A percentile compares a stretch with the other conserved stretches of the same genome.
These are phyloP conservation scores for Miscanthus lutarioriparius DNA, from an alignment of 176 grass and related monocot genomes.

Conservation along the genomic window DNA sequence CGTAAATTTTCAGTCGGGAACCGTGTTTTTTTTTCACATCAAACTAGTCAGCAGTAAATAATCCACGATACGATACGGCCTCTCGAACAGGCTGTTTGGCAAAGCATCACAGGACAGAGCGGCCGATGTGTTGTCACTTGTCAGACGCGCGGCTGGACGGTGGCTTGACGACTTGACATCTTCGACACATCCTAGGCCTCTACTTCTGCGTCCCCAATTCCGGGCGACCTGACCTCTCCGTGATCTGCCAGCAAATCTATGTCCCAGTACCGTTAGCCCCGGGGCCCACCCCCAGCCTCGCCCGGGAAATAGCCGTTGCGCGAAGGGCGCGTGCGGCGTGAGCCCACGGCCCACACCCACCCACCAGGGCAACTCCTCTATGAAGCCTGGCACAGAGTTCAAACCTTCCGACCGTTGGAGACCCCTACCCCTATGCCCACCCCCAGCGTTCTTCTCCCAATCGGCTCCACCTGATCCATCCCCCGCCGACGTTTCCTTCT, in stretches of 20 bases:
- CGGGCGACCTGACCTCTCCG: too few relatives aligned
- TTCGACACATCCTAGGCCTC: not conserved
- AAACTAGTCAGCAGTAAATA: too few relatives aligned
- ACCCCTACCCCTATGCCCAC: not conserved
- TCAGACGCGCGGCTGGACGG: too few relatives aligned
- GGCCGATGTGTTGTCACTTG: too few relatives aligned
- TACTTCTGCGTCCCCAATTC: not conserved
- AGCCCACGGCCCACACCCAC: not conserved
- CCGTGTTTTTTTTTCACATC: too few relatives aligned
- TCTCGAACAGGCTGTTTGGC: too few relatives aligned
- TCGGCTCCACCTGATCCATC: not conserved
- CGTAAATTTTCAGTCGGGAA: too few relatives aligned
- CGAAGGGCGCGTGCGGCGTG: not conserved
- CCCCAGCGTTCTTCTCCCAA: constrained; percentile 45
- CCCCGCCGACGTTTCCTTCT: not conserved
- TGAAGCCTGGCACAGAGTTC: constrained; percentile 31
- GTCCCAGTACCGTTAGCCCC: not conserved
- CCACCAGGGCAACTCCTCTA: constrained; percentile 1
- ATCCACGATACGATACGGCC: too few relatives aligned
- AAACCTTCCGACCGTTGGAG: constrained; percentile 79
- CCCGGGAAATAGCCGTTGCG: constrained; percentile 48
- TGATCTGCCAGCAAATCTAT: not conserved
- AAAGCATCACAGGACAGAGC: not conserved
- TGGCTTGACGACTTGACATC: too few relatives aligned
- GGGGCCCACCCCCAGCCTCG: constrained; percentile 4